Evolutionary conservation across 2,329 filamentous ascomycete species (phyloP), one percentile per base, ranked within the genome.

Genomic region (Scedosporium boydii): DNA sequence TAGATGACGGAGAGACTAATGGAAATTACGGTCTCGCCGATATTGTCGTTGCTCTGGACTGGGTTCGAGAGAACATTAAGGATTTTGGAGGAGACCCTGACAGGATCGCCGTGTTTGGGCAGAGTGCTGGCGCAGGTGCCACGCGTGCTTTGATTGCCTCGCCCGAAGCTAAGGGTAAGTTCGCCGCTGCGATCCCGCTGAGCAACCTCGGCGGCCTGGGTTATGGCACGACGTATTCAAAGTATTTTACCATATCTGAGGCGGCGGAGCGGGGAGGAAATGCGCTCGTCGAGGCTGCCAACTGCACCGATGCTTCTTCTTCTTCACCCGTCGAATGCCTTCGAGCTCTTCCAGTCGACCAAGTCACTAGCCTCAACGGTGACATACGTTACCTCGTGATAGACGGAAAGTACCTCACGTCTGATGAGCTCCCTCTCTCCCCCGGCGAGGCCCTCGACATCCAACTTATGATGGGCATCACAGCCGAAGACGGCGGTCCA

Each of bases 101-200:
- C n/a, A 89, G 88, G 71, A 88, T 93, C 5, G 93, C 89, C 0
- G 87, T 93, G 64, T 91, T 87, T 87, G 90, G 90, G 27, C 86
- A 93, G 70, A 86, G 82, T 2, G 87, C 88, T 0, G 87, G 87
- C 0, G 77, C 85, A 57, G 77, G 76, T 58, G 79, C 76, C 4
- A 76, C 85, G 46, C 59, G 59, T 18, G 59, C 59, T 2, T 38
- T 61, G 44, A 55, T 61, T 6, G 59, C 77, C 3, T 80, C 78
- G 3, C 78, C 80, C 1, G 73, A 75, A 62, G 76, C 79, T 1
- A 70, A 70, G 3, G 77, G 76, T 16, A 79, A 80, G 66, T 82
- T 82, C 65, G 73, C 75, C 1, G 75, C 70, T 5, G 81, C 80
- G 2, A 78, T 83, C 58, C 72, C 69, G 14, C 66, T 77, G 62